Evolutionary conservation across 1,139 yeast species (phyloP).

Genomic region (Yarrowia galli): DNA sequence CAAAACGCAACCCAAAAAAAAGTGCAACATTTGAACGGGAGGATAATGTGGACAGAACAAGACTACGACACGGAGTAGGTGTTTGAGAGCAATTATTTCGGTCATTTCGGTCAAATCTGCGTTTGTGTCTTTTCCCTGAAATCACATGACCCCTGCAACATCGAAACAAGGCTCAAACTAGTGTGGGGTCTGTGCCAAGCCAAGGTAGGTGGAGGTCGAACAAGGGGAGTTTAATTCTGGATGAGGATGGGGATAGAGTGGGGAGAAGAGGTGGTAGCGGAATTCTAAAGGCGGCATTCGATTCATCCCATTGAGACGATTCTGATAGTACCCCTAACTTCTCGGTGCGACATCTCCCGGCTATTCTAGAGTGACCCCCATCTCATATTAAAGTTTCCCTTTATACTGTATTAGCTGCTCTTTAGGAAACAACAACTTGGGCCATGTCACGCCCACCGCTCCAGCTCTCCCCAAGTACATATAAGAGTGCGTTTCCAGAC

Average conservation of each 20-base stretch:
- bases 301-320: too few relatives aligned
- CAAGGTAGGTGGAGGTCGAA: slow-evolving; percentile 10
- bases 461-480: slow-evolving; percentile 1
- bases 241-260: background rate
- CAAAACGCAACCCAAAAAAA: background rate
- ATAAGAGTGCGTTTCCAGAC: background rate
- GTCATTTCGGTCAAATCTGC: too few relatives aligned
- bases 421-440: slow-evolving; percentile 25
- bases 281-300: too few relatives aligned
- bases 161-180: background rate
- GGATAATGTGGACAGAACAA: too few relatives aligned
- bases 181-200: slow-evolving; percentile 27
- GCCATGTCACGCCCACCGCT: slow-evolving; percentile 14
- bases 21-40: too few relatives aligned
- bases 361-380: too few relatives aligned
- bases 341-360: too few relatives aligned
- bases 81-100: too few relatives aligned
- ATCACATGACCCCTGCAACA: slow-evolving; percentile 15
- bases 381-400: background rate
- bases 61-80: too few relatives aligned
- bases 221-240: background rate
- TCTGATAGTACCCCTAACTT: too few relatives aligned
- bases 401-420: background rate
- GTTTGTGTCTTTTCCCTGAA: background rate
- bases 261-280: too few relatives aligned